Percentiles rank a stretch among this genome's conserved stretches.
Conservation (phyloP, 345 rosid genomes). For the Moricandia moricandioides region DNA sequence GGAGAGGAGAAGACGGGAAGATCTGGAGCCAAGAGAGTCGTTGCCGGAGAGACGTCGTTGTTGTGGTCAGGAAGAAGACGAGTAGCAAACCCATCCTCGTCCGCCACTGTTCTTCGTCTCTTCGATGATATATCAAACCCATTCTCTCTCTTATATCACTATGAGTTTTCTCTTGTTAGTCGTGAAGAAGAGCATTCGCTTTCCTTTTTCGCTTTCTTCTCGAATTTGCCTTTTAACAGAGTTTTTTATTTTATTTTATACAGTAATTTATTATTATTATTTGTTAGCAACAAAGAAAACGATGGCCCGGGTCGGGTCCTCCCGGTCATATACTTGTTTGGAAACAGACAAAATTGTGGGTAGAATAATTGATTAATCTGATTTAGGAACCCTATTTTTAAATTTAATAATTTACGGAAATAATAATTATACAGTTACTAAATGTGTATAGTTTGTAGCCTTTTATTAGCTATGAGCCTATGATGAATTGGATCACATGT, state of each 20-base stretch:
- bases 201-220: constrained; percentile 12
- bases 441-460: background rate
- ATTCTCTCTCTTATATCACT: background rate
- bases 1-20: constrained; percentile 44
- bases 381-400: background rate
- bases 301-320: background rate
- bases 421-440: background rate
- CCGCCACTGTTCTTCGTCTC: constrained; percentile 31
- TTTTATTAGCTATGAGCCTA: background rate
- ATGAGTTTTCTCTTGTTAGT: constrained; percentile 5
- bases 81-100: constrained; percentile 69
- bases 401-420: background rate
- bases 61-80: constrained; percentile 71
- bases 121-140: constrained; percentile 38
- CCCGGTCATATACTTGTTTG: background rate
- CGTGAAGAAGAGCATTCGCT: background rate
- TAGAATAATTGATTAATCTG: background rate
- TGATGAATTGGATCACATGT: background rate
- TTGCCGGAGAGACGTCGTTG: constrained; percentile 15
- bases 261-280: background rate
- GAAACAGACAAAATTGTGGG: background rate
- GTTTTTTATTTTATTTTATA: background rate
- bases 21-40: constrained; percentile 47
- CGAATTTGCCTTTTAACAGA: constrained; percentile 6
- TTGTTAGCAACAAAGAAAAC: background rate